Evolutionary conservation across 352 stramenopile genomes (phyloP).

Genomic region (Pythium chondricola): DNA sequence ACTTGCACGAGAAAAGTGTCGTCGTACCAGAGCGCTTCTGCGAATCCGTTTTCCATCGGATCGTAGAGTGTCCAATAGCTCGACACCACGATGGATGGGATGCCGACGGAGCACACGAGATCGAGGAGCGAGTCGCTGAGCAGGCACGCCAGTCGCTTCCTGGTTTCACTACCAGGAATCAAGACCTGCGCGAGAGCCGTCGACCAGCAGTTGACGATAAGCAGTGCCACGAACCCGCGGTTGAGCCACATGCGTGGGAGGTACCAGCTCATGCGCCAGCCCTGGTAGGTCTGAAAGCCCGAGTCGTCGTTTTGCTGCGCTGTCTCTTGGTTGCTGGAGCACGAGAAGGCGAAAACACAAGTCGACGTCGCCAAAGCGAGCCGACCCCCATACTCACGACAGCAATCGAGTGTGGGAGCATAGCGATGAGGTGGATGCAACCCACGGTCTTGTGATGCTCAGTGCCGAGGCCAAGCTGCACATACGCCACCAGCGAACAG

Average conservation of each 20-base stretch:
- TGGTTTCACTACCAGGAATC: neutral
- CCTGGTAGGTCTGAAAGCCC: neutral
- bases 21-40: neutral
- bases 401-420: neutral
- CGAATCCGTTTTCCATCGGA: neutral
- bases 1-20: neutral
- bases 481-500: neutral
- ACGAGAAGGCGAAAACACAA: neutral
- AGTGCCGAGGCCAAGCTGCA: neutral
- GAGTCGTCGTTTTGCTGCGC: neutral
- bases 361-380: neutral
- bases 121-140: neutral
- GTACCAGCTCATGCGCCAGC: neutral
- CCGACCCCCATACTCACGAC: neutral
- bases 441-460: neutral
- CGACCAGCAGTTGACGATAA: conserved; percentile 2
- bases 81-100: neutral
- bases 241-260: neutral
- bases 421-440: neutral
- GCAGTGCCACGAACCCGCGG: neutral
- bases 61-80: neutral
- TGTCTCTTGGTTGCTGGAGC: neutral
- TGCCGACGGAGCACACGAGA: neutral
- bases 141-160: neutral
- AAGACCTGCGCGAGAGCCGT: neutral